Percentiles rank a stretch among this genome's conserved stretches.
Evolutionary conservation across 495 filamentous ascomycete genomes (phyloP).

Genomic region (Aspergillus panamensis): DNA sequence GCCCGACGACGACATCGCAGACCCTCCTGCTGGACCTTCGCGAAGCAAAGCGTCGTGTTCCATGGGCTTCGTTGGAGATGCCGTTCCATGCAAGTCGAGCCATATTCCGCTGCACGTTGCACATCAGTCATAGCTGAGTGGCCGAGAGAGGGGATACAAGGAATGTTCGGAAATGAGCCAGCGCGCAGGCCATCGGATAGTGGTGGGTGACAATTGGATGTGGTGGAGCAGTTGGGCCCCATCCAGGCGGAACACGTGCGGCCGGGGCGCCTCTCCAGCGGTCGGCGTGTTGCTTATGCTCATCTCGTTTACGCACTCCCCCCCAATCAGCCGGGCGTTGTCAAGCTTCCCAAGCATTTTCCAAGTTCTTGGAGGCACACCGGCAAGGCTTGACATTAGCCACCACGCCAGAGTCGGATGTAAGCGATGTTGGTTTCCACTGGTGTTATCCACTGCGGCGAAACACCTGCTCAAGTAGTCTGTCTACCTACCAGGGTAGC

Average conservation of each 20-base stretch:
- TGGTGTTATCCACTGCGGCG: too few species aligned
- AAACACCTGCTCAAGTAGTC: too few species aligned
- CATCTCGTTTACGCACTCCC: neutral
- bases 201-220: neutral
- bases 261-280: neutral
- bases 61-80: constrained; percentile 8
- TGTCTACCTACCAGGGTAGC: too few species aligned
- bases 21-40: neutral
- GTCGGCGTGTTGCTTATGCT: neutral
- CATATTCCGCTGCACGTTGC: constrained; percentile 15
- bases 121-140: constrained; percentile 14
- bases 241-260: neutral
- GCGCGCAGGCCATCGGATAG: neutral
- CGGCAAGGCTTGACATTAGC: constrained; percentile 9
- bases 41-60: neutral
- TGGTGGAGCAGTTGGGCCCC: neutral
- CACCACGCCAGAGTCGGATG: neutral
- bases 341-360: constrained; percentile 15
- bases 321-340: too few species aligned
- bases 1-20: neutral
- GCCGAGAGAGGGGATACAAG: neutral
- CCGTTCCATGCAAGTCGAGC: neutral
- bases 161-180: neutral
- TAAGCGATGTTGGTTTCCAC: neutral
- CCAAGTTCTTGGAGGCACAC: neutral